These are phyloP conservation scores for Bothriochloa decipiens DNA, from an alignment of 176 grass and related monocot species.

Conservation along the genomic window DNA sequence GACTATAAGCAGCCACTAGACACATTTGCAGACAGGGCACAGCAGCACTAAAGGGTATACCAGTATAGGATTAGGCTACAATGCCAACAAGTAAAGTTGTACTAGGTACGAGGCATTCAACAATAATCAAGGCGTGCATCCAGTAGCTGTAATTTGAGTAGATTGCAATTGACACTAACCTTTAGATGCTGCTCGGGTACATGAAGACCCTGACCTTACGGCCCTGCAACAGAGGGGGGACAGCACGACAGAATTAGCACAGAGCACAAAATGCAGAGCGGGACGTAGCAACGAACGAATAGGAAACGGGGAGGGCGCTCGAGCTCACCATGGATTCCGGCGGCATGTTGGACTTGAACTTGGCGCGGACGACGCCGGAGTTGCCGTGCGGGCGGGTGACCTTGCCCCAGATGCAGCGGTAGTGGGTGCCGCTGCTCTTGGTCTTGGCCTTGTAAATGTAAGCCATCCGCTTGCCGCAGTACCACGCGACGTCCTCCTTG, in stretches of 20 bases:
- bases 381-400: conserved; percentile 73
- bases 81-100: no score
- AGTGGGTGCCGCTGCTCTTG: conserved; percentile 50
- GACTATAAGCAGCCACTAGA: background rate
- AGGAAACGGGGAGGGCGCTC: background rate
- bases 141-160: background rate
- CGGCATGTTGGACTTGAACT: conserved; percentile 82
- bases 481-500: conserved; percentile 70
- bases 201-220: conserved; percentile 87
- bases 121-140: background rate
- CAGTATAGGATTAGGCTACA: background rate
- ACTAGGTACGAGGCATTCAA: background rate
- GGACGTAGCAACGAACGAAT: background rate
- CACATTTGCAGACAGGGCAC: background rate
- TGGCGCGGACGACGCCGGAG: conserved; percentile 70
- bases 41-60: background rate
- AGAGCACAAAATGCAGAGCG: background rate
- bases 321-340: conserved; percentile 64
- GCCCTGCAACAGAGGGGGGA: conserved; percentile 44
- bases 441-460: conserved; percentile 83
- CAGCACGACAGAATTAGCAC: conserved; percentile 5
- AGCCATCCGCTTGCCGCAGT: conserved; percentile 64
- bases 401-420: conserved; percentile 85
- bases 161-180: conserved; percentile 29
- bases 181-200: conserved; percentile 88